Evolutionary conservation across 306 rosid species (phyloP).

Genomic region (Castanea crenata): DNA sequence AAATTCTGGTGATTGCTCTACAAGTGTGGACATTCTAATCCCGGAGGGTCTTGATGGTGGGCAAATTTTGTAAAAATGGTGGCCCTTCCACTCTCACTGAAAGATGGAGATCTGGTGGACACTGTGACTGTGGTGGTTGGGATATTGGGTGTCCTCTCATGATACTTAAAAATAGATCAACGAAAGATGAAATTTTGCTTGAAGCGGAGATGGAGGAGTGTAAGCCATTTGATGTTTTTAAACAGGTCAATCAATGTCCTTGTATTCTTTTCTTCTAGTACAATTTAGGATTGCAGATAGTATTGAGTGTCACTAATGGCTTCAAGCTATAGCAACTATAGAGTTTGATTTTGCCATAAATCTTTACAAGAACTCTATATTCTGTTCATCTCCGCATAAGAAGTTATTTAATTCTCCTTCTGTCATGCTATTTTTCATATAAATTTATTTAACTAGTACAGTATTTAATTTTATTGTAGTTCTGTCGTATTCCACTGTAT

Average conservation of each 20-base stretch:
- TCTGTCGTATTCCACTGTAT: neutral
- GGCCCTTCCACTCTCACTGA: constrained; percentile 88
- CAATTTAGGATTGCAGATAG: constrained; percentile 1
- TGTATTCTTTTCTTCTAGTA: neutral
- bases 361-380: neutral
- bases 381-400: constrained; percentile 1
- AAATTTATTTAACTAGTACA: neutral
- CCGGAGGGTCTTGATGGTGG: constrained; percentile 75
- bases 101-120: constrained; percentile 89
- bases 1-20: constrained; percentile 50
- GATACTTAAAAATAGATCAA: constrained; percentile 51
- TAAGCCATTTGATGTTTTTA: constrained; percentile 54
- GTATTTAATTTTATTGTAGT: neutral
- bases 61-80: constrained; percentile 47
- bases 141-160: constrained; percentile 77
- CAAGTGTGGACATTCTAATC: constrained; percentile 67
- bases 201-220: constrained; percentile 52
- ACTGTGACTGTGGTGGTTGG: constrained; percentile 99
- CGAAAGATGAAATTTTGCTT: constrained; percentile 33
- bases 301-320: neutral
- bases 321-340: neutral
- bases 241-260: constrained; percentile 50
- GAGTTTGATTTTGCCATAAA: neutral
- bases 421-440: constrained; percentile 1
- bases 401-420: neutral